Evolutionary conservation across 2,329 filamentous ascomycete genomes (phyloP).

Genomic region (Stachybotrys chlorohalonatus): DNA sequence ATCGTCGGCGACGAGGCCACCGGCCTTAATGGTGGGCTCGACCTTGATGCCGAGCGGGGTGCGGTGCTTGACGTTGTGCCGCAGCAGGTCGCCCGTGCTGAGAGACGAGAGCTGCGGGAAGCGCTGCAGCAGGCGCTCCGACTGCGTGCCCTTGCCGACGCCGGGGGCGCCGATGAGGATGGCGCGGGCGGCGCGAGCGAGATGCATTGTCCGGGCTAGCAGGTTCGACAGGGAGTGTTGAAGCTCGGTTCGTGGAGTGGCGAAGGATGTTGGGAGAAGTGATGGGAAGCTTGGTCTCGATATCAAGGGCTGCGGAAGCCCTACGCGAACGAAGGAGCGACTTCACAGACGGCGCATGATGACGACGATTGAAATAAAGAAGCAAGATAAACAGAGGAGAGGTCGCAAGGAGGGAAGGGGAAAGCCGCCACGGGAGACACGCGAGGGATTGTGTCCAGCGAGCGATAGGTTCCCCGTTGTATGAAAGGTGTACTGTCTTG

Average conservation of each 20-base stretch:
- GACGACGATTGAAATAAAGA: not conserved
- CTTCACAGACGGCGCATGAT: not conserved
- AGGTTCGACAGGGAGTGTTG: not conserved
- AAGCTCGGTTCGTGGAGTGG: slow-evolving; percentile 8
- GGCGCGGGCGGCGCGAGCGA: slow-evolving; percentile 76
- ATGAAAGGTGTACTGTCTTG: too few species aligned
- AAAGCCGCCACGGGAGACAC: not conserved
- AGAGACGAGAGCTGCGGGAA: slow-evolving; percentile 87
- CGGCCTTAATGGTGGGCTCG: slow-evolving; percentile 77
- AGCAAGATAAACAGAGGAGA: not conserved
- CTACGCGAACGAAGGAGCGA: not conserved
- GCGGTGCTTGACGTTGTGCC: slow-evolving; percentile 82
- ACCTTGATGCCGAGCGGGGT: slow-evolving; percentile 87
- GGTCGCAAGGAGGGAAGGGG: not conserved
- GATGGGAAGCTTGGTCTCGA: not conserved
- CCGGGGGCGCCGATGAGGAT: slow-evolving; percentile 95
- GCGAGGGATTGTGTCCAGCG: not conserved
- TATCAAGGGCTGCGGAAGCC: not conserved
- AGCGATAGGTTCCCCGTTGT: too few species aligned
- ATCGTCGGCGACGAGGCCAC: slow-evolving; percentile 82
- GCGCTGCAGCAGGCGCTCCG: slow-evolving; percentile 73
- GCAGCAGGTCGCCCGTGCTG: slow-evolving; percentile 85
- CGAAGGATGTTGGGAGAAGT: not conserved
- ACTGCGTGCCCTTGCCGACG: slow-evolving; percentile 94
- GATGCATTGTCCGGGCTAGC: slow-evolving; percentile 39